A percentile compares a stretch with the other conserved stretches of the same genome.
These are phyloP conservation scores for Xylariomycetidae sp. DNA, from an alignment of 2,329 filamentous ascomycete genomes.

Conservation along the genomic window DNA sequence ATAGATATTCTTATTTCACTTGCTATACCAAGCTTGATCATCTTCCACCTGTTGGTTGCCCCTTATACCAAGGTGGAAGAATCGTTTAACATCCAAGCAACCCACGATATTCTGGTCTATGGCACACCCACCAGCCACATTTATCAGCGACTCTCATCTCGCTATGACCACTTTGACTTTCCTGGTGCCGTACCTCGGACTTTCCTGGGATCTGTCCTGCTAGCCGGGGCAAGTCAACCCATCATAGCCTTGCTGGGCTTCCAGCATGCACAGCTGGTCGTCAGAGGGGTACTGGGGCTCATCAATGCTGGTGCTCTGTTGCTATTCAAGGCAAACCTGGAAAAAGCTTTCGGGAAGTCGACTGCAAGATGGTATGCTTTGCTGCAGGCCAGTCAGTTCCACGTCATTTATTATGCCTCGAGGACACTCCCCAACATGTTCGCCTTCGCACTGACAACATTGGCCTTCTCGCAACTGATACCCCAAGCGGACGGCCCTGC, in stretches of 20 bases:
- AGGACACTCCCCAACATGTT: constrained; percentile 95
- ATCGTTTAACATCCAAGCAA: constrained; percentile 94
- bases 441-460: constrained; percentile 68
- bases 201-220: constrained; percentile 74
- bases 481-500: constrained; percentile 28
- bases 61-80: constrained; percentile 98
- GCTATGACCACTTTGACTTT: constrained; percentile 88
- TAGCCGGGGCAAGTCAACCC: constrained; percentile 70
- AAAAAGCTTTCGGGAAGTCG: constrained; percentile 61
- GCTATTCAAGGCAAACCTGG: constrained; percentile 60
- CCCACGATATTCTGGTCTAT: constrained; percentile 82
- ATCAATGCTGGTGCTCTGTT: constrained; percentile 68
- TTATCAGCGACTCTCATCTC: constrained; percentile 47
- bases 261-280: constrained; percentile 54
- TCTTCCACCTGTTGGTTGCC: constrained; percentile 66
- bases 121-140: constrained; percentile 62
- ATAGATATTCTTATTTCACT: constrained; percentile 47
- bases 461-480: constrained; percentile 52
- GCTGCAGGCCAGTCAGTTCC: constrained; percentile 81
- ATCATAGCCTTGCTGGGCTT: constrained; percentile 54
- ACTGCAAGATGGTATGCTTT: constrained; percentile 75
- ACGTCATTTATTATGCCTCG: constrained; percentile 88
- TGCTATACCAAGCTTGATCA: constrained; percentile 57
- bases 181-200: constrained; percentile 88
- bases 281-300: constrained; percentile 71